phyloP scores from a whole-genome alignment of 495 filamentous ascomycete genomes.

The Hypoxylon fragiforme region DNA sequence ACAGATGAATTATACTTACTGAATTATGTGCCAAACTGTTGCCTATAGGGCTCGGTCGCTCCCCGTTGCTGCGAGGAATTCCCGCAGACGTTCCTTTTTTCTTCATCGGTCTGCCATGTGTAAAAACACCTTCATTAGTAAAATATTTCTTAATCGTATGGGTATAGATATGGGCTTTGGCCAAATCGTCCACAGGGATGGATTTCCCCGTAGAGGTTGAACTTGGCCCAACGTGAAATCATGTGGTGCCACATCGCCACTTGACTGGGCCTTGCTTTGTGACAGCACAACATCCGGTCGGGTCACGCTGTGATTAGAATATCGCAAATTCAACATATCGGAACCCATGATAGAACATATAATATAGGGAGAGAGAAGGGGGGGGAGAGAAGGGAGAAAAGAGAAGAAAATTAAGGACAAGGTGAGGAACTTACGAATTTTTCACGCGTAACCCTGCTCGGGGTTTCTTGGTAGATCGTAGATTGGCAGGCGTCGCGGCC shows the following conservation, averaged over 20 bases:
- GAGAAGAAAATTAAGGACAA: slow-evolving; percentile 8
- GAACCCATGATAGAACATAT: not conserved
- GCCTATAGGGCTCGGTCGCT: slow-evolving; percentile 52
- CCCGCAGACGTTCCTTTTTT: slow-evolving; percentile 57
- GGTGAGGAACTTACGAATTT: slow-evolving; percentile 64
- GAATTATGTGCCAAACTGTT: slow-evolving; percentile 46
- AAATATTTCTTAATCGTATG: slow-evolving; percentile 5
- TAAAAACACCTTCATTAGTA: slow-evolving; percentile 18
- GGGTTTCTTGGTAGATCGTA: slow-evolving; percentile 57
- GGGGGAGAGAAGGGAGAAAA: slow-evolving; percentile 30
- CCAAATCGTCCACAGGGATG: slow-evolving; percentile 7
- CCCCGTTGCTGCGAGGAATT: slow-evolving; percentile 54
- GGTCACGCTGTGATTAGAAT: slow-evolving; percentile 21
- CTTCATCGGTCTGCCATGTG: slow-evolving; percentile 54
- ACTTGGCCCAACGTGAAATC: slow-evolving; percentile 33
- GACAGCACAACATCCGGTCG: slow-evolving; percentile 32
- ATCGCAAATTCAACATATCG: slow-evolving; percentile 7
- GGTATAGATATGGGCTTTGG: slow-evolving; percentile 2
- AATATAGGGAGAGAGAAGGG: slow-evolving; percentile 3
- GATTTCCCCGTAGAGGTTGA: slow-evolving; percentile 26
- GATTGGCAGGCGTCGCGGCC: slow-evolving; percentile 56
- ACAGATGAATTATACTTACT: no score
- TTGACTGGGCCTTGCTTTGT: slow-evolving; percentile 39
- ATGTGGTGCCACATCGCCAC: slow-evolving; percentile 45
- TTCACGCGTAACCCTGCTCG: slow-evolving; percentile 65